Conservation (phyloP, 192 early-diverging fungal species). For the Backusella tarrabulga region DNA sequence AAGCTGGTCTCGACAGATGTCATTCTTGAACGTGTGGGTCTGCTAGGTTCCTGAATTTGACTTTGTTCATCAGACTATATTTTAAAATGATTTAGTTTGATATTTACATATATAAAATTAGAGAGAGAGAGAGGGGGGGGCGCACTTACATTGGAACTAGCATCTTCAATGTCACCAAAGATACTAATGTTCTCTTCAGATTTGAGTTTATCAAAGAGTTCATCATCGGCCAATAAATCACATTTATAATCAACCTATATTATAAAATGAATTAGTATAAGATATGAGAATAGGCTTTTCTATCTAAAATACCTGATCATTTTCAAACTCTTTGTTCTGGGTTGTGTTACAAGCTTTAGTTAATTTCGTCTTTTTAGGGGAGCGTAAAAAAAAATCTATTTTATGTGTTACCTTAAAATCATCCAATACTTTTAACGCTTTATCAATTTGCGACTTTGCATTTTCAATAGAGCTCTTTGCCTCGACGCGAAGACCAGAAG, state of each 20-base stretch:
- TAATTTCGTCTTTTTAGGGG: neutral
- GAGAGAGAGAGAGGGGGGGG: no score
- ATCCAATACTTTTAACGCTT: conserved; percentile 14
- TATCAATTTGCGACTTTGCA: conserved; percentile 15
- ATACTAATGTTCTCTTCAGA: conserved; percentile 14
- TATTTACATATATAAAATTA: neutral
- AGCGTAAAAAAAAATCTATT: neutral
- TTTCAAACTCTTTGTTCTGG: neutral
- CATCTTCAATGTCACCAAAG: conserved; percentile 12
- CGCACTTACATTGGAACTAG: neutral
- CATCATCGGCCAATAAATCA: conserved; percentile 21
- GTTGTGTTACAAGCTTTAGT: neutral
- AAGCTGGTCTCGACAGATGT: neutral
- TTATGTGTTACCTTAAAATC: conserved; percentile 7
- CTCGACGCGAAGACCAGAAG: conserved; percentile 1
- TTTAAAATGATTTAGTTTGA: neutral
- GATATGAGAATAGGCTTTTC: neutral
- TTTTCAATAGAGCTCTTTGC: conserved; percentile 8
- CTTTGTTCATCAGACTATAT: neutral
- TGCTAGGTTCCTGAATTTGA: neutral
- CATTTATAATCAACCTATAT: neutral
- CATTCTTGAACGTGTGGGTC: neutral
- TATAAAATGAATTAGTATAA: neutral
- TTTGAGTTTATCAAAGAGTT: conserved; percentile 15
- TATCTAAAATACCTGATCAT: conserved; percentile 1